Conservation (phyloP, 1,139 yeast genomes). For the Kurtzmaniella natalensis region DNA sequence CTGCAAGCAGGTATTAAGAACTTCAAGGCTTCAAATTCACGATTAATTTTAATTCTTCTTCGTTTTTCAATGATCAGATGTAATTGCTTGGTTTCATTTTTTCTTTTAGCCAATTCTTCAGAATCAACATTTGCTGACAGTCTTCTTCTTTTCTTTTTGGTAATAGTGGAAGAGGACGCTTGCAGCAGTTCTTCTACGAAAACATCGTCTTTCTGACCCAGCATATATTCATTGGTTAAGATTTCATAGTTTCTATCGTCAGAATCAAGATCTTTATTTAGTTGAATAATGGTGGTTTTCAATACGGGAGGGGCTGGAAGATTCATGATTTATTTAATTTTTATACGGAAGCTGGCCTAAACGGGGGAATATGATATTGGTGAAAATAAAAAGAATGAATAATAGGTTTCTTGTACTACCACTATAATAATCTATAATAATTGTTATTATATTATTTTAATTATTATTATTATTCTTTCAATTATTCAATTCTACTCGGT, state of each 20-base stretch:
- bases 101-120: constrained; percentile 52
- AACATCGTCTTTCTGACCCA: constrained; percentile 2
- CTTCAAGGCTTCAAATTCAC: constrained; percentile 79
- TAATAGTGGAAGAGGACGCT: constrained; percentile 9
- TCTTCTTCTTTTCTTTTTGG: constrained; percentile 44
- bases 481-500: no score
- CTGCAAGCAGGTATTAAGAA: constrained; percentile 77
- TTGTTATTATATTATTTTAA: no score
- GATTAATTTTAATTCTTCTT: constrained; percentile 71
- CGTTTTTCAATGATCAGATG: constrained; percentile 81
- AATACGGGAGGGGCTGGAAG: constrained; percentile 56
- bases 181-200: constrained; percentile 4
- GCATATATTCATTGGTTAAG: constrained; percentile 32
- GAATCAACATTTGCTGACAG: constrained; percentile 43
- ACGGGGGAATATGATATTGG: background rate
- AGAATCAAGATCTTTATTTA: constrained; percentile 45
- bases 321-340: no score
- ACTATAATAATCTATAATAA: no score
- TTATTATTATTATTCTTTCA: no score
- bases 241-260: constrained; percentile 41
- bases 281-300: constrained; percentile 58
- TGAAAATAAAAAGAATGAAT: background rate
- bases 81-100: constrained; percentile 55
- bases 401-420: no score
- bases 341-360: background rate